These are phyloP conservation scores for Ceratobasidium sp. DNA, from an alignment of 1,284 basidiomycete genomes.

Conservation along the genomic window DNA sequence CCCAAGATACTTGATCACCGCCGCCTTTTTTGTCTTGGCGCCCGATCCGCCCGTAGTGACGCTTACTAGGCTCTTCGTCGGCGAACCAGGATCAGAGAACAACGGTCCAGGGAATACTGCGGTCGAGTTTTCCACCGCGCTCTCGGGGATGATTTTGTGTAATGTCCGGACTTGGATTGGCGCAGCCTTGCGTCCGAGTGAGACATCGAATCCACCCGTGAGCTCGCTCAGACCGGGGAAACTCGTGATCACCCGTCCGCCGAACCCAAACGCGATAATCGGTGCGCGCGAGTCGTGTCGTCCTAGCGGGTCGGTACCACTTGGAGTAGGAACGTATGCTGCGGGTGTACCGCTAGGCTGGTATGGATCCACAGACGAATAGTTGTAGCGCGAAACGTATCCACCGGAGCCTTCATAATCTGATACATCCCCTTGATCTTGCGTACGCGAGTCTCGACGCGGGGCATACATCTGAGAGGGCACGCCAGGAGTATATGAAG, in stretches of 20 bases:
- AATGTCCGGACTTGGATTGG: slow-evolving; percentile 78
- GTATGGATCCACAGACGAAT: slow-evolving; percentile 44
- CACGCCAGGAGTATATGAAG: slow-evolving; percentile 42
- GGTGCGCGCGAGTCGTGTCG: slow-evolving; percentile 81
- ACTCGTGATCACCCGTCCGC: slow-evolving; percentile 87
- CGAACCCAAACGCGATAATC: slow-evolving; percentile 89
- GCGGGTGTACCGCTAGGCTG: slow-evolving; percentile 44
- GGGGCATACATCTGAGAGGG: slow-evolving; percentile 48
- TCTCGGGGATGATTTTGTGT: slow-evolving; percentile 77
- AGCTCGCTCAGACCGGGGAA: slow-evolving; percentile 81
- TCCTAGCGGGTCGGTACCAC: slow-evolving; percentile 75
- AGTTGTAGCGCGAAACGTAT: slow-evolving; percentile 50
- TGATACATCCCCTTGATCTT: slow-evolving; percentile 54
- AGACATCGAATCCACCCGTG: slow-evolving; percentile 82
- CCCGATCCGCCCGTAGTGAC: slow-evolving; percentile 63
- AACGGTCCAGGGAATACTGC: slow-evolving; percentile 87
- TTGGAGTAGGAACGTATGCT: slow-evolving; percentile 49
- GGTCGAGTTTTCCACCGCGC: slow-evolving; percentile 70
- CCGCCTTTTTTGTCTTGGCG: slow-evolving; percentile 86
- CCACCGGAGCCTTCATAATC: slow-evolving; percentile 49
- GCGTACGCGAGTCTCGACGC: slow-evolving; percentile 42
- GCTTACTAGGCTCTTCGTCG: slow-evolving; percentile 76
- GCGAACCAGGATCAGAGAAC: slow-evolving; percentile 79
- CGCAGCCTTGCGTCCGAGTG: slow-evolving; percentile 78
- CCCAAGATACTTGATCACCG: slow-evolving; percentile 81